Conservation (phyloP, 805 yeast species). For the Candida palmyrensis region DNA sequence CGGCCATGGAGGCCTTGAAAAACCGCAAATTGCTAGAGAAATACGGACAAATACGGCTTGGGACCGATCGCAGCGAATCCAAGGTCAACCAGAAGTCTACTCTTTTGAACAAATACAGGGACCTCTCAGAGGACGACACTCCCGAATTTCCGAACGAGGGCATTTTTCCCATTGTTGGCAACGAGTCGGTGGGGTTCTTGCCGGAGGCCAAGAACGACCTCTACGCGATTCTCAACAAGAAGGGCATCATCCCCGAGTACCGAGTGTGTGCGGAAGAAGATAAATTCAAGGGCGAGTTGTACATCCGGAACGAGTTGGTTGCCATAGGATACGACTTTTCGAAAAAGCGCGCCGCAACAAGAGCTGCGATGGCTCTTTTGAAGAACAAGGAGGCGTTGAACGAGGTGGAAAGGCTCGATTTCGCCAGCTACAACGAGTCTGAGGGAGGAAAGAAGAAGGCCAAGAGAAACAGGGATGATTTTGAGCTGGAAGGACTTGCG, state of each 20-base stretch:
- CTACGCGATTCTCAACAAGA: slow-evolving; percentile 30
- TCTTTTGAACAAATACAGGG: slow-evolving; percentile 4
- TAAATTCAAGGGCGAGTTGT: slow-evolving; percentile 24
- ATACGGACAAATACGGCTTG: slow-evolving; percentile 48
- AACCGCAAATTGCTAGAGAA: slow-evolving; percentile 59
- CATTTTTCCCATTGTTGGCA: slow-evolving; percentile 24
- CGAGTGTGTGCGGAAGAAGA: slow-evolving; percentile 16
- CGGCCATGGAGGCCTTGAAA: slow-evolving; percentile 75
- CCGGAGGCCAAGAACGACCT: slow-evolving; percentile 35
- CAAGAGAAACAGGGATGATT: no score
- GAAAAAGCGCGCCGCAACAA: slow-evolving; percentile 36
- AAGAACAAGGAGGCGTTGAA: slow-evolving; percentile 16
- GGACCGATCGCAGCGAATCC: slow-evolving; percentile 15
- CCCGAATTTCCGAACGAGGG: neutral
- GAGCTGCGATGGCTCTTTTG: slow-evolving; percentile 35
- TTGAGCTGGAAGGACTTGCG: no score
- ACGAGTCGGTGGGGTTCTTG: slow-evolving; percentile 18
- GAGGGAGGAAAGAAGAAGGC: no score
- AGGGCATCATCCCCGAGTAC: slow-evolving; percentile 33
- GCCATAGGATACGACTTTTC: slow-evolving; percentile 30
- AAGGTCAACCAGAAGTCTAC: slow-evolving; percentile 2
- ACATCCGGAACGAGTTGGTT: slow-evolving; percentile 21
- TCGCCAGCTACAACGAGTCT: no score
- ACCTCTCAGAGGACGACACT: neutral
- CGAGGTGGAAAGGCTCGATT: slow-evolving; percentile 1